Evolutionary conservation across 2,329 filamentous ascomycete genomes (phyloP).

Genomic region (Calonectria multiphialidica): DNA sequence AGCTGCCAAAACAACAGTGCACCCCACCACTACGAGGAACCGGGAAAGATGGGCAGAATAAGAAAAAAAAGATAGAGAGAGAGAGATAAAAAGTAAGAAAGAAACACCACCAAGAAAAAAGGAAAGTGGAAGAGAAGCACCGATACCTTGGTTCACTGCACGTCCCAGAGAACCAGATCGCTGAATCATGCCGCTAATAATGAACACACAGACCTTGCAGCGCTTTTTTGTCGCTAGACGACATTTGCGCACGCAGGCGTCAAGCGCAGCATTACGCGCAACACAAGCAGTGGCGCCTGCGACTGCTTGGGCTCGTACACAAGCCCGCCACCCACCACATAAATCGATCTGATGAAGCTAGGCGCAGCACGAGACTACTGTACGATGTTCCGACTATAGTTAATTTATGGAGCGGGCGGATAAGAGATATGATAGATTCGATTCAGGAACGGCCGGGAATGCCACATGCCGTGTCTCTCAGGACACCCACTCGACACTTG

Average conservation of each 20-base stretch:
- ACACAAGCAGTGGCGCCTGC: not conserved
- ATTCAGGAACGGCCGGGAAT: conserved; percentile 10
- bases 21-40: not conserved
- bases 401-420: not conserved
- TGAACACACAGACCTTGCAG: conserved; percentile 32
- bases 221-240: not conserved
- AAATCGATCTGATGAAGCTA: not conserved
- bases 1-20: conserved; percentile 21
- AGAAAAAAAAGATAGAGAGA: not conserved
- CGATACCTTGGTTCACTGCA: conserved; percentile 12
- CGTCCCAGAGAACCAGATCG: conserved; percentile 9
- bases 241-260: not conserved
- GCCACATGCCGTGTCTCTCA: not conserved
- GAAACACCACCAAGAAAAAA: not conserved
- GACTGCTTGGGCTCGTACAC: not conserved
- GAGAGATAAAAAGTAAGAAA: not conserved
- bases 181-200: conserved; percentile 23
- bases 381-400: conserved; percentile 6
- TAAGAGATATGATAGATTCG: conserved; percentile 11
- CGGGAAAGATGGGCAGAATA: not conserved
- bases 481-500: not conserved
- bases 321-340: not conserved
- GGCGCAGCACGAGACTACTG: not conserved
- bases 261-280: conserved; percentile 3
- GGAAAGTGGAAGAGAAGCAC: not conserved